Evolutionary conservation across 768 basidiomycete species (phyloP), one percentile per base, ranked within the genome.

Genomic region (Leucosporidium scottii): DNA sequence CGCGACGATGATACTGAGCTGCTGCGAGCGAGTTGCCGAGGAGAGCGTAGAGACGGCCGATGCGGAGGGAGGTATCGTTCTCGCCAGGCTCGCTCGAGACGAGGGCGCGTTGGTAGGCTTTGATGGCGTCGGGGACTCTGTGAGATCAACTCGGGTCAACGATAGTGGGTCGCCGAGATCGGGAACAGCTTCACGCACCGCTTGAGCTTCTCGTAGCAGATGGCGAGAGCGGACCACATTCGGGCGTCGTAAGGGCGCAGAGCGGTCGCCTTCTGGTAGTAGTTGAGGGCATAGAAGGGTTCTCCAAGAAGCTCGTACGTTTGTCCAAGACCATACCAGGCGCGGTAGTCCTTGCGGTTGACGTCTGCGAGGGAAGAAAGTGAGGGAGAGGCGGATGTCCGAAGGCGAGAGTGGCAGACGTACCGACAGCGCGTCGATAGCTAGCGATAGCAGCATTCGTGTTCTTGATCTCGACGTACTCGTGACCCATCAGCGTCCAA

Each of bases 401-500:
- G 13, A 23, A 1, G 17, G 28, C 8, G 10, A 47, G 39, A 21
- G 21, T 15, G 10, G 27, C 4, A 23, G 54, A 79, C 87, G 64
- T 78, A 92, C 93, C 92, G 68, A 98, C 86, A 61, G 96, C 96
- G 76, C 93, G 85, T 63, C 96, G 85, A 79, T 98, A 99, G 15
- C 93, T 90, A 79, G 98, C 96, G 64, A 98, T 96, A 21, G 96
- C 94, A 3, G 96, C 96, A 81, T 98, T 93, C 7, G 92, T 92
- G 78, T 99, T 98, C 80, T 98, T 98, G 87, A 96, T 87, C 80
- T 99, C 96, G 54, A 99, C 89, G 74, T 90, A 97, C 79, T 98
- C 96, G 75, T 99, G 96, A 1, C 96, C 96, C 91, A 99, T 93
- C 70, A 99, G 80, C 6, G 94, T 98, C 96, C 96, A 99, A 8